These are phyloP conservation scores for Claviceps maximensis DNA, from an alignment of 2,329 filamentous ascomycete genomes.

Conservation along the genomic window DNA sequence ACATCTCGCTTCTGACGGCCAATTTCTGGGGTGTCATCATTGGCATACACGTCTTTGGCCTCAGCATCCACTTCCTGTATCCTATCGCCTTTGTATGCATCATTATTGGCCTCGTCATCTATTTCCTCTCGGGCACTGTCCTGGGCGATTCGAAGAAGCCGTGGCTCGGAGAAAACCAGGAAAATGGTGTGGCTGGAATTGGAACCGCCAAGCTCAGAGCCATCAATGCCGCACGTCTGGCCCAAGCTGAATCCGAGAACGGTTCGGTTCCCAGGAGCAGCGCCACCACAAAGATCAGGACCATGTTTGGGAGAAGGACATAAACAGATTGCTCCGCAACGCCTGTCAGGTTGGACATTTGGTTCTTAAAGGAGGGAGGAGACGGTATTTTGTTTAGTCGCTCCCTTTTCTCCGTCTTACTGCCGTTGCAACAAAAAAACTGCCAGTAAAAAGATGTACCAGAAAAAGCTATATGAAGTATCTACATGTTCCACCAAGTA, in stretches of 20 bases:
- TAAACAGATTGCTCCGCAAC: neutral
- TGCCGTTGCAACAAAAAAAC: too few species aligned
- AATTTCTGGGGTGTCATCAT: constrained; percentile 98
- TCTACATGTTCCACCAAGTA: too few species aligned
- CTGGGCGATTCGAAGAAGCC: constrained; percentile 87
- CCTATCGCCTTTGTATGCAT: constrained; percentile 92
- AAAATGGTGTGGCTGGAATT: constrained; percentile 62
- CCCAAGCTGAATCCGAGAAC: constrained; percentile 19
- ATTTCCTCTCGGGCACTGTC: constrained; percentile 72
- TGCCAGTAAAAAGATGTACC: too few species aligned
- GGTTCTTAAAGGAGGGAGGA: neutral
- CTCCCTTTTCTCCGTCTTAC: too few species aligned
- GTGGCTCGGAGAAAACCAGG: constrained; percentile 83
- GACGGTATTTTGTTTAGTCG: neutral
- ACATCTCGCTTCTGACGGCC: constrained; percentile 83
- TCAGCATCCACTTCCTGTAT: constrained; percentile 77
- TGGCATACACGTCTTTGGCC: constrained; percentile 73
- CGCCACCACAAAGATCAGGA: neutral
- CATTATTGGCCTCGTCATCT: constrained; percentile 70
- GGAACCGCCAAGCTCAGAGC: constrained; percentile 77
- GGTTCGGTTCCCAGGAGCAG: constrained; percentile 3
- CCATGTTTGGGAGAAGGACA: neutral
- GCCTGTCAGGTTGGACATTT: neutral
- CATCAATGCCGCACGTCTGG: constrained; percentile 40
- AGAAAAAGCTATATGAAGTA: too few species aligned